phyloP scores from a whole-genome alignment of 768 basidiomycete species.

The Tricholoma furcatifolium region DNA sequence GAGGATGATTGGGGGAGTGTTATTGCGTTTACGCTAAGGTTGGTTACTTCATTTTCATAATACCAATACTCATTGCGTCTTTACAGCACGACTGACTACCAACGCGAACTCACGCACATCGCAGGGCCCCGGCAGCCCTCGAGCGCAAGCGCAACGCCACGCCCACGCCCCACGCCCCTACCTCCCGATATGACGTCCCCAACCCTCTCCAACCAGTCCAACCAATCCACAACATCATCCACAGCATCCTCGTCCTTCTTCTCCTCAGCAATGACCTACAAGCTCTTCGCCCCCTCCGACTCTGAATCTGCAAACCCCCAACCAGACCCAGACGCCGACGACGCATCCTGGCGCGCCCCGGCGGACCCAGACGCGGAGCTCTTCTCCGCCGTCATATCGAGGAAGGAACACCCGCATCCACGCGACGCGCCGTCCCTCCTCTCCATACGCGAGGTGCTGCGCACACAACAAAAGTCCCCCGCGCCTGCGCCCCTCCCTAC shows the following conservation, averaged over 20 bases:
- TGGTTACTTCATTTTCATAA: constrained; percentile 11
- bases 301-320: constrained; percentile 20
- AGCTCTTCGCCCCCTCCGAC: constrained; percentile 43
- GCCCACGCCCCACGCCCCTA: not conserved
- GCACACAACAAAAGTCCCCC: constrained; percentile 54
- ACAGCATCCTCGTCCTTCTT: constrained; percentile 46
- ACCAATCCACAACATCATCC: constrained; percentile 16
- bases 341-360: constrained; percentile 55
- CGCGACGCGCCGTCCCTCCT: constrained; percentile 57
- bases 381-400: constrained; percentile 56
- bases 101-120: constrained; percentile 42
- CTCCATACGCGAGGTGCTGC: constrained; percentile 60
- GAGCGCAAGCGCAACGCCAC: constrained; percentile 4
- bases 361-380: constrained; percentile 34
- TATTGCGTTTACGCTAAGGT: constrained; percentile 76
- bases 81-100: constrained; percentile 60
- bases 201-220: constrained; percentile 22
- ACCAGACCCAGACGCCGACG: constrained; percentile 62
- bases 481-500: constrained; percentile 1
- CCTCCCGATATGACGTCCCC: not conserved
- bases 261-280: constrained; percentile 45
- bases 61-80: constrained; percentile 7
- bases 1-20: constrained; percentile 80
- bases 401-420: constrained; percentile 64
- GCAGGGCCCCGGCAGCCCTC: constrained; percentile 23